These are phyloP conservation scores for Pseudocercospora crystallina DNA, from an alignment of 2,329 filamentous ascomycete genomes.

Conservation along the genomic window DNA sequence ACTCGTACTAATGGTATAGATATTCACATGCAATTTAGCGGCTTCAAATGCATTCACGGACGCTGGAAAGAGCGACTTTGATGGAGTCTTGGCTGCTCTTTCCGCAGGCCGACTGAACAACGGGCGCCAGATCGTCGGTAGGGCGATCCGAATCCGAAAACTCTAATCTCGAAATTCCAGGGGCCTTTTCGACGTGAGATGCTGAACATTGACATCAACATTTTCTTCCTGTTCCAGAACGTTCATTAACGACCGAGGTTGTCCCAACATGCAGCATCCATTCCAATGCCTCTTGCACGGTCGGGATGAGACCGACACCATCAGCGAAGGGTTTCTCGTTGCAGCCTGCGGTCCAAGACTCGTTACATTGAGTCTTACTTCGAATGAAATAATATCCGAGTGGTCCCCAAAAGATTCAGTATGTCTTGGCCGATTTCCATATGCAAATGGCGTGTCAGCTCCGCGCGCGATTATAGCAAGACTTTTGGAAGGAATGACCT, in stretches of 20 bases:
- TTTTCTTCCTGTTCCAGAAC: no score
- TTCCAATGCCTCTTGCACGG: slow-evolving; percentile 42
- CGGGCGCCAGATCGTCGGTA: no score
- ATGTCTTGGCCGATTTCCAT: neutral
- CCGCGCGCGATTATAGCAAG: no score
- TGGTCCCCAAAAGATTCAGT: slow-evolving; percentile 51
- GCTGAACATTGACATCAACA: no score
- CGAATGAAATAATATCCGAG: slow-evolving; percentile 59
- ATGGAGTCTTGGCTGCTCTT: slow-evolving; percentile 13
- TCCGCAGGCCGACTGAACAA: no score
- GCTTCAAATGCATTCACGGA: neutral
- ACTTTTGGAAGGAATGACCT: no score
- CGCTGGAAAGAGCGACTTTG: slow-evolving; percentile 5
- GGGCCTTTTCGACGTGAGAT: no score
- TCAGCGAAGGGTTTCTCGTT: slow-evolving; percentile 56
- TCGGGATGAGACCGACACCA: slow-evolving; percentile 8
- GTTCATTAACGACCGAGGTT: no score
- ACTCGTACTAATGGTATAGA: no score
- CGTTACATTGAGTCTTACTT: slow-evolving; percentile 62
- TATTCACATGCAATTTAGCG: neutral
- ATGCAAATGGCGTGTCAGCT: neutral
- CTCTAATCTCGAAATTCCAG: no score
- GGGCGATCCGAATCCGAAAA: no score
- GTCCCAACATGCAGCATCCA: slow-evolving; percentile 37
- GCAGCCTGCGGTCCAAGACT: slow-evolving; percentile 73